phyloP scores from a whole-genome alignment of 1,139 yeast genomes.

The Spencermartinsiella ligniputridi region DNA sequence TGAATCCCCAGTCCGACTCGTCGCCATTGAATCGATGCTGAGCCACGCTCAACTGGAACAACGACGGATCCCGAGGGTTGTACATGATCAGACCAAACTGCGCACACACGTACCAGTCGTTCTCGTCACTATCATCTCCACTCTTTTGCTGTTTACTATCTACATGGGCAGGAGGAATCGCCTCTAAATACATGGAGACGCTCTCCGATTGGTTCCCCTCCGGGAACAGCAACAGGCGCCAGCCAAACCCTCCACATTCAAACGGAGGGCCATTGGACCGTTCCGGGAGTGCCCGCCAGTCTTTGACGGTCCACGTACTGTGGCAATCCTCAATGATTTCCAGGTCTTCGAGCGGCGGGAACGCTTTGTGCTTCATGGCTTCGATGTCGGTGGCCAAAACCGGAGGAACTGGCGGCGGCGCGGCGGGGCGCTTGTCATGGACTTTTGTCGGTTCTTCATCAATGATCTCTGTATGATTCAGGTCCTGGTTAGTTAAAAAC shows the following conservation, averaged over 20 bases:
- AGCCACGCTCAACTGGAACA: constrained; percentile 60
- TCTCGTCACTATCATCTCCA: constrained; percentile 17
- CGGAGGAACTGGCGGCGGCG: background rate
- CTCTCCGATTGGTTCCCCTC: constrained; percentile 39
- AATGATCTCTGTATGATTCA: background rate
- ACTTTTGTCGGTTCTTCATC: background rate
- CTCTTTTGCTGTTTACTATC: background rate
- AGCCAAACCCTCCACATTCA: constrained; percentile 62
- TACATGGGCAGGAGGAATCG: constrained; percentile 21
- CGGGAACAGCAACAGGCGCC: constrained; percentile 77
- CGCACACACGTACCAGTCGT: constrained; percentile 80
- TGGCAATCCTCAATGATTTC: constrained; percentile 35
- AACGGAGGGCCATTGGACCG: constrained; percentile 47
- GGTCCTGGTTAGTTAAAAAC: constrained; percentile 1
- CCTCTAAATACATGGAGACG: constrained; percentile 34
- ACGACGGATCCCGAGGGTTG: constrained; percentile 67
- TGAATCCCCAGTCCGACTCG: constrained; percentile 96
- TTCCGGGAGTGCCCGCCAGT: constrained; percentile 53
- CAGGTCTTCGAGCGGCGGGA: constrained; percentile 35
- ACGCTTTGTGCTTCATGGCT: constrained; percentile 27
- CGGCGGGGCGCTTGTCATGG: background rate
- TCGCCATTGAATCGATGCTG: constrained; percentile 69
- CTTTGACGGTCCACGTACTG: constrained; percentile 70
- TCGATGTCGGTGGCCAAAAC: constrained; percentile 12
- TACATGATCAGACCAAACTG: constrained; percentile 85